Conservation (phyloP, 2,329 filamentous ascomycete species). For the Microdochium nivale region DNA sequence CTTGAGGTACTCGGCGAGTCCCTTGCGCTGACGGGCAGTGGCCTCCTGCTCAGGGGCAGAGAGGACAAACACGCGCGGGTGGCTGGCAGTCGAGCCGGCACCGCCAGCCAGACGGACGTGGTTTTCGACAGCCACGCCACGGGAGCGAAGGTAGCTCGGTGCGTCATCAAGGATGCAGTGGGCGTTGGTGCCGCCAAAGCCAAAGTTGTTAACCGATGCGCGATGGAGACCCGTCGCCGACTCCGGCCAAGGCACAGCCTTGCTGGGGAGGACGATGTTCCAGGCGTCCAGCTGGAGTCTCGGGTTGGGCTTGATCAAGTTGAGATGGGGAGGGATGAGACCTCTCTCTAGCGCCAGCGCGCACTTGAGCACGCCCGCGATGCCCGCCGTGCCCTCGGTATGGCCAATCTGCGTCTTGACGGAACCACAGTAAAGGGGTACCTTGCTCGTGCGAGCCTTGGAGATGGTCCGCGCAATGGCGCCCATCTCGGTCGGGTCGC, state of each 20-base stretch:
- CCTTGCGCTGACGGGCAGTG: constrained; percentile 1
- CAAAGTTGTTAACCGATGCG: constrained; percentile 17
- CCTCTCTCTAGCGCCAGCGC: constrained; percentile 12
- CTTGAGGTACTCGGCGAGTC: not conserved
- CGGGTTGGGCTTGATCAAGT: constrained; percentile 13
- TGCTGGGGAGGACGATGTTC: constrained; percentile 12
- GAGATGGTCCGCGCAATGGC: constrained; percentile 18
- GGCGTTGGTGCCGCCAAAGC: constrained; percentile 19
- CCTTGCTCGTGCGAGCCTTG: not conserved
- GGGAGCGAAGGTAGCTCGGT: constrained; percentile 7
- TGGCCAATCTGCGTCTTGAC: not conserved
- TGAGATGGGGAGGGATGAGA: constrained; percentile 15
- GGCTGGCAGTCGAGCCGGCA: not conserved
- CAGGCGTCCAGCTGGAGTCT: not conserved
- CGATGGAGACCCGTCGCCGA: constrained; percentile 1
- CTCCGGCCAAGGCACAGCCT: constrained; percentile 9
- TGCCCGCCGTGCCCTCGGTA: not conserved
- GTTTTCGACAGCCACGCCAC: constrained; percentile 5
- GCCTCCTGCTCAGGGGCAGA: not conserved
- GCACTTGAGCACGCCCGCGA: constrained; percentile 5
- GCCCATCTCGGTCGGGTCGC: constrained; percentile 22
- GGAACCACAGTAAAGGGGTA: not conserved
- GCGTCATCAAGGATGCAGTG: constrained; percentile 19
- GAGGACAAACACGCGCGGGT: not conserved
- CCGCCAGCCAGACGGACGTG: not conserved